A percentile compares a stretch with the other conserved stretches of the same genome.
Evolutionary conservation across 164 flowering plant species (phyloP).

Genomic region (Pachysandra terminalis): DNA sequence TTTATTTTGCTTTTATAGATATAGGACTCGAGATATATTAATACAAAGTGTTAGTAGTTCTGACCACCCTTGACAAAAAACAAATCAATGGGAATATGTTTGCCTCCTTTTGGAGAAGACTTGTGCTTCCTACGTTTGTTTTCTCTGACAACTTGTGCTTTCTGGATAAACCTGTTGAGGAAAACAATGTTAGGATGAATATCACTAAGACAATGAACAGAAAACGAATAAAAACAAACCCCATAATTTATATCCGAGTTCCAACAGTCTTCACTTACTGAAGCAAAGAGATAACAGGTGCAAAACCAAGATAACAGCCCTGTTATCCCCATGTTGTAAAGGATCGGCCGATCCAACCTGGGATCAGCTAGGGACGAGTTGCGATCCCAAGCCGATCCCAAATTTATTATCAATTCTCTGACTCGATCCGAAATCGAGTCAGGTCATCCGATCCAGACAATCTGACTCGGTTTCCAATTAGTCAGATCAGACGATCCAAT

Average conservation of each 20-base stretch:
- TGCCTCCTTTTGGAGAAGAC: conserved; percentile 34
- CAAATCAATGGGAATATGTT: conserved; percentile 55
- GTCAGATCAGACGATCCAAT: too few relatives aligned
- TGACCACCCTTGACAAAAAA: conserved; percentile 52
- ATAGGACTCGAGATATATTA: conserved; percentile 2
- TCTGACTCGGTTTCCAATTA: too few relatives aligned
- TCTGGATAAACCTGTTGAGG: conserved; percentile 26
- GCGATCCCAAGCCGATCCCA: too few relatives aligned
- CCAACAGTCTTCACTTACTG: neutral
- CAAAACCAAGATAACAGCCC: neutral
- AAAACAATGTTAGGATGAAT: neutral
- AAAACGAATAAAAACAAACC: neutral
- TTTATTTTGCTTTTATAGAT: conserved; percentile 7
- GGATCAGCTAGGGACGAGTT: too few relatives aligned
- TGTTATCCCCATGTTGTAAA: too few relatives aligned
- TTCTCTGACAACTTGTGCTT: conserved; percentile 17
- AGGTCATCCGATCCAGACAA: too few relatives aligned
- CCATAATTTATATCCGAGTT: neutral
- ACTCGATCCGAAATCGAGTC: too few relatives aligned
- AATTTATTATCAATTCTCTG: too few relatives aligned
- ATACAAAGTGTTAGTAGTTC: conserved; percentile 26
- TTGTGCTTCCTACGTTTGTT: conserved; percentile 50
- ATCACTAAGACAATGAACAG: neutral
- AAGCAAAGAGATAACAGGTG: neutral
- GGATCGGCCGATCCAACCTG: too few relatives aligned